A percentile compares a stretch with the other conserved stretches of the same genome.
Conservation (phyloP, 2,329 filamentous ascomycete species). For the Stachybotrys echinatus region DNA sequence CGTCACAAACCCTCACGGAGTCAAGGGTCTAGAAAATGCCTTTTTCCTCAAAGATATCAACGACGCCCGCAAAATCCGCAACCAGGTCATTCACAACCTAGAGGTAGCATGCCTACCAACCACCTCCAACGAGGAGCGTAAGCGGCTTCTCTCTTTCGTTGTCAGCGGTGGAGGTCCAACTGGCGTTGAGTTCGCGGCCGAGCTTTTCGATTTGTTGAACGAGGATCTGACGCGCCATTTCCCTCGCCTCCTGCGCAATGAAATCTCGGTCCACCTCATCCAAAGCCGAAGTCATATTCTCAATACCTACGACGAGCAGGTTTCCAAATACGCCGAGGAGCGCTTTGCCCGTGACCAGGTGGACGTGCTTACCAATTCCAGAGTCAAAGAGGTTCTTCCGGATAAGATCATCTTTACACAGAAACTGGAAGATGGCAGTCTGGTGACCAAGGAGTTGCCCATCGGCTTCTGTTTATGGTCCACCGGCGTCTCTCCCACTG, state of each 20-base stretch:
- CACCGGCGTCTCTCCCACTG: constrained; percentile 84
- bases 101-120: constrained; percentile 91
- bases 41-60: constrained; percentile 94
- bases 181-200: constrained; percentile 94
- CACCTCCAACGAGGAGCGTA: constrained; percentile 81
- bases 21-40: constrained; percentile 89
- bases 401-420: constrained; percentile 90
- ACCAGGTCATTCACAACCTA: constrained; percentile 81
- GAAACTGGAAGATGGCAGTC: constrained; percentile 64
- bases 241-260: constrained; percentile 85
- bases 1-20: constrained; percentile 89
- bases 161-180: constrained; percentile 92
- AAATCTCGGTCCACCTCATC: constrained; percentile 96
- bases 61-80: constrained; percentile 85
- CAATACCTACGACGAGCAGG: constrained; percentile 94
- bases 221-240: constrained; percentile 84
- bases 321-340: constrained; percentile 88
- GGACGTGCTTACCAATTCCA: constrained; percentile 84
- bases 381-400: constrained; percentile 79
- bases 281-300: constrained; percentile 92
- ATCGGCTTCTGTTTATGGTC: constrained; percentile 98
- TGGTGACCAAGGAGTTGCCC: constrained; percentile 86
- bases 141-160: constrained; percentile 88
- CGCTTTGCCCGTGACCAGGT: constrained; percentile 88
- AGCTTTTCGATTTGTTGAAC: constrained; percentile 92